Conservation (phyloP, 331 rosid species). For the Quercus tomentella region DNA sequence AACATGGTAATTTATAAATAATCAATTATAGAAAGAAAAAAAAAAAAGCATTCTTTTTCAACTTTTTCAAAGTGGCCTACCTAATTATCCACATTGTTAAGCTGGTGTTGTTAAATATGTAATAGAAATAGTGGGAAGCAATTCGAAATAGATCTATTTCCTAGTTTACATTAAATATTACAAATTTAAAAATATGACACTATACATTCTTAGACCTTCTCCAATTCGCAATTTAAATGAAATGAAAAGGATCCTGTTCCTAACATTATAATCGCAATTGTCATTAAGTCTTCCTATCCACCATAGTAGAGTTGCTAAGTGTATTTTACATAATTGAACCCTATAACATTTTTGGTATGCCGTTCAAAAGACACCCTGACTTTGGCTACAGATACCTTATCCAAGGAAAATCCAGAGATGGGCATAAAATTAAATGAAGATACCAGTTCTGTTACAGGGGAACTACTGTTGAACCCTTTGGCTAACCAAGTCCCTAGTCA, state of each 20-base stretch:
- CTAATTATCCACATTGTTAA: not conserved
- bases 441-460: too few species aligned
- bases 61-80: too few species aligned
- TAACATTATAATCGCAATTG: not conserved
- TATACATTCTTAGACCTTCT: too few species aligned
- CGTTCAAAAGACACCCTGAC: not conserved
- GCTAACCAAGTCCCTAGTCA: not conserved
- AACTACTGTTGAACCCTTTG: too few species aligned
- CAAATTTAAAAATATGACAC: too few species aligned
- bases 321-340: not conserved
- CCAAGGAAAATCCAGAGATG: too few species aligned
- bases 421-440: too few species aligned
- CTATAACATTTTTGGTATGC: not conserved
- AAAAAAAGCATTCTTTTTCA: not conserved
- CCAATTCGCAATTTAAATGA: too few species aligned
- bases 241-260: too few species aligned
- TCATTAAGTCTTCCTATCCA: not conserved
- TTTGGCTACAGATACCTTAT: not conserved
- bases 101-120: not conserved
- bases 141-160: too few species aligned
- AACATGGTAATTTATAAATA: conserved; percentile 9
- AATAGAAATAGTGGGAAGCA: too few species aligned
- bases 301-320: not conserved
- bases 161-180: too few species aligned
- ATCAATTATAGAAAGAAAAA: not conserved